A percentile compares a stretch with the other conserved stretches of the same genome.
phyloP scores from a whole-genome alignment of 2,329 filamentous ascomycete genomes.

The Samsoniella hepiali region DNA sequence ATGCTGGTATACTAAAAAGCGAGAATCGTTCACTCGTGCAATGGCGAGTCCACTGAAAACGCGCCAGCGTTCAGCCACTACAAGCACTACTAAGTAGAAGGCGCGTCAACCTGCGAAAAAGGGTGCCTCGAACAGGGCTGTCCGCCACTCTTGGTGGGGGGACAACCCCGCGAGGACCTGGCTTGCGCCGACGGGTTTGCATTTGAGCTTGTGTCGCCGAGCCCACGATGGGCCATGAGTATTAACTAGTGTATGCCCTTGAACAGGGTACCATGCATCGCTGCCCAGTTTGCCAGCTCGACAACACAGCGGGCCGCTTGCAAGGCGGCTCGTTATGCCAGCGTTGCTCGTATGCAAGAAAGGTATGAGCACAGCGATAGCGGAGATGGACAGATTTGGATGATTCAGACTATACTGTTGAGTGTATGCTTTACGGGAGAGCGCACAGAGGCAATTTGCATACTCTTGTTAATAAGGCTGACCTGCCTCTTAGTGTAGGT shows the following conservation, averaged over 20 bases:
- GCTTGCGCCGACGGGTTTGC: neutral
- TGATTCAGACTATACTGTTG: neutral
- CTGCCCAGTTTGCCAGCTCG: conserved; percentile 15
- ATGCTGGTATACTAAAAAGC: neutral
- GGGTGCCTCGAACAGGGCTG: neutral
- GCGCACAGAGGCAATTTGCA: neutral
- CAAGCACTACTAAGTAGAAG: neutral
- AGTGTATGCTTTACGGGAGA: neutral
- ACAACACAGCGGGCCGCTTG: neutral
- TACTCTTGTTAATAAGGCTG: neutral
- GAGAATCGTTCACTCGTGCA: neutral
- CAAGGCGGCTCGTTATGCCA: neutral
- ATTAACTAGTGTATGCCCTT: conserved; percentile 2
- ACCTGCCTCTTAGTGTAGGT: too few species aligned
- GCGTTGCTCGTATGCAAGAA: neutral
- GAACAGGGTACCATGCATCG: conserved; percentile 12
- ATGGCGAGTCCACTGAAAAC: neutral
- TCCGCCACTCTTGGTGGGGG: neutral
- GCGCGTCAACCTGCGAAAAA: neutral
- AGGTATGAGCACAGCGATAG: neutral
- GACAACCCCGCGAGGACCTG: neutral
- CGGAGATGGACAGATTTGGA: neutral
- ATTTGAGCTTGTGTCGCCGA: neutral
- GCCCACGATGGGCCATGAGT: neutral
- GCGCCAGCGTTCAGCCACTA: neutral